Evolutionary conservation across 352 stramenopile species (phyloP), one percentile per base, ranked within the genome.

Genomic region (Phytophthora kernoviae): DNA sequence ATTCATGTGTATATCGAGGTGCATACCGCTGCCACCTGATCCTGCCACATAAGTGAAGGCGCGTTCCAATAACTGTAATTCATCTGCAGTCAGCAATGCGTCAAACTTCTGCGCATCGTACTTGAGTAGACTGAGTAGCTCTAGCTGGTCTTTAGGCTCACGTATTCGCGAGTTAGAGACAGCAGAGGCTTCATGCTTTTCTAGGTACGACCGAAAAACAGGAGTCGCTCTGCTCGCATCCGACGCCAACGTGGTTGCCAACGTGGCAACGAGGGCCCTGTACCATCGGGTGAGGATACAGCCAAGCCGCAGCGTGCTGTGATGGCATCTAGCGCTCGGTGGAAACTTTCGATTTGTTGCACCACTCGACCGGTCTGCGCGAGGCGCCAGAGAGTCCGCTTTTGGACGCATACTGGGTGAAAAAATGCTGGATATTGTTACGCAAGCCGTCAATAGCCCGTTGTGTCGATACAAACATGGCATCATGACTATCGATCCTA

Each of bases 291-390:
- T 5, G 61, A 30, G 22, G 44, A 41, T 21, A 71, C 66, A 24
- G 47, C 62, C 50, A 75, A 22, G 3, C 66, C 62, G n/a, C 52
- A 71, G 17, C 62, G 62, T 43, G 56, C 42, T 48, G 56, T 75
- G 24, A 75, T 63, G 27, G 68, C 59, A 49, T 77, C 68, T 24
- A 77, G 46, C 7, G 37, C 49, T 34, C 64, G 63, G n/a, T 73
- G 63, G 26, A 73, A 67, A 18, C 65, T 62, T 44, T 77, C 68
- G 12, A 73, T 56, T 60, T 73, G 58, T 24, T 70, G 58, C 37
- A 71, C 68, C 12, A 77, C 32, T 50, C 68, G 64, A n/a, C 68
- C 68, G 2, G 64, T 77, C 44, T 72, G 59, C 8, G 59, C 55
- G 24, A 74, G 64, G 6, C 68, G 59, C 68, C 53, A 72, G 5